A percentile compares a stretch with the other conserved stretches of the same genome.
Conservation (phyloP, 2,329 filamentous ascomycete genomes). For the Talaromyces sp. region DNA sequence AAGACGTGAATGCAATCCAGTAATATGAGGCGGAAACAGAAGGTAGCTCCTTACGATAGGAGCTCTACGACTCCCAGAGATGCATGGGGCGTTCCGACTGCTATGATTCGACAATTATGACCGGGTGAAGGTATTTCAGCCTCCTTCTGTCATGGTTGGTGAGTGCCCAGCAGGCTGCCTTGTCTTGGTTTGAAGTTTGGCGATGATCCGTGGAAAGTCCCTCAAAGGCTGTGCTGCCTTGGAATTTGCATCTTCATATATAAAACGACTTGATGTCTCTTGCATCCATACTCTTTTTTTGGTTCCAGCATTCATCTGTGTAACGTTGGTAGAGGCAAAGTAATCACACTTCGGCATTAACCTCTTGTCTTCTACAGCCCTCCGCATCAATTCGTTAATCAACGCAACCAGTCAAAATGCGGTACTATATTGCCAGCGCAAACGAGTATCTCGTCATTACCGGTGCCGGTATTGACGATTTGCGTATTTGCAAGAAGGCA, state of each 20-base stretch:
- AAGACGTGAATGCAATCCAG: neutral
- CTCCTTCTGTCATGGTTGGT: neutral
- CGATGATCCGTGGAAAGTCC: neutral
- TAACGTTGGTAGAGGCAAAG: conserved; percentile 3
- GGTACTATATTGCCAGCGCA: conserved; percentile 66
- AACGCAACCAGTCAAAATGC: conserved; percentile 33
- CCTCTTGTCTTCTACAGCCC: neutral
- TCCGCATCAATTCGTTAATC: neutral
- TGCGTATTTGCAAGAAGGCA: conserved; percentile 74
- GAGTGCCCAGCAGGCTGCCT: neutral
- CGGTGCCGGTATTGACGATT: conserved; percentile 68
- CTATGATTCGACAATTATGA: neutral
- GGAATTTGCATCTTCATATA: neutral
- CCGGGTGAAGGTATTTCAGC: neutral
- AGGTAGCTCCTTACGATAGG: neutral
- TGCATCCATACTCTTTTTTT: neutral
- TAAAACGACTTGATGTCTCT: neutral
- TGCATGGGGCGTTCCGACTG: neutral
- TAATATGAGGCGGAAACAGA: neutral
- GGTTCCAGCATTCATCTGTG: neutral
- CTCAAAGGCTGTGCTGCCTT: neutral
- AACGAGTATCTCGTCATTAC: conserved; percentile 87
- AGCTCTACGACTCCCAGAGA: neutral
- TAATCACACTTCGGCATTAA: neutral
- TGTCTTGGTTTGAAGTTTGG: neutral